Evolutionary conservation across 192 early-diverging fungal species (phyloP).

Genomic region (Allomyces arbusculus): DNA sequence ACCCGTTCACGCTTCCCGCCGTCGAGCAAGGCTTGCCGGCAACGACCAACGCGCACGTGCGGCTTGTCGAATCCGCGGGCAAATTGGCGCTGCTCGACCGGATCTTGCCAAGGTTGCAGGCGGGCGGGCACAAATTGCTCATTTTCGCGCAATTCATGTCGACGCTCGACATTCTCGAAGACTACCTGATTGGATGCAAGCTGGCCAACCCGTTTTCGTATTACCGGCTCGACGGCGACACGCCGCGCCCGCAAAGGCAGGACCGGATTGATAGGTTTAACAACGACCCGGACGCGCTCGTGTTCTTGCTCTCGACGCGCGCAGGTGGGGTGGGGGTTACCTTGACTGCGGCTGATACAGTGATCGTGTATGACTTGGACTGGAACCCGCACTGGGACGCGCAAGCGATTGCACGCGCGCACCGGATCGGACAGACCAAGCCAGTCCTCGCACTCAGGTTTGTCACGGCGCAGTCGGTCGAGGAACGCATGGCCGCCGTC

Average conservation of each 20-base stretch:
- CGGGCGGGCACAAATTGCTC: slow-evolving; percentile 37
- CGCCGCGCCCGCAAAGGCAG: slow-evolving; percentile 24
- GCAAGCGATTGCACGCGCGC: slow-evolving; percentile 50
- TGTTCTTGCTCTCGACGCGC: slow-evolving; percentile 50
- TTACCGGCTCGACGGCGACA: slow-evolving; percentile 29
- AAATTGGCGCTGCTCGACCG: slow-evolving; percentile 42
- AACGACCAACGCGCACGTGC: slow-evolving; percentile 10
- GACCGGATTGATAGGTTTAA: slow-evolving; percentile 44
- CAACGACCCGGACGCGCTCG: slow-evolving; percentile 31
- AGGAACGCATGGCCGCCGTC: neutral
- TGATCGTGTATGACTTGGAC: slow-evolving; percentile 55
- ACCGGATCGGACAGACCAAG: slow-evolving; percentile 50
- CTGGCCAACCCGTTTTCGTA: neutral
- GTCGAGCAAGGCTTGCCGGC: slow-evolving; percentile 5
- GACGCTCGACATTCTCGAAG: slow-evolving; percentile 61
- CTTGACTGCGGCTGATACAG: slow-evolving; percentile 46
- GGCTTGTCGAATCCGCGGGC: slow-evolving; percentile 39
- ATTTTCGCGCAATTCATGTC: slow-evolving; percentile 76
- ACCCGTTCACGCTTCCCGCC: slow-evolving; percentile 42
- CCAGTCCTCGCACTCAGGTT: slow-evolving; percentile 18
- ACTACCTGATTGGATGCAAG: slow-evolving; percentile 28
- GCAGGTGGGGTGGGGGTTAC: slow-evolving; percentile 60
- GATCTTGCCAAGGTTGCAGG: slow-evolving; percentile 44
- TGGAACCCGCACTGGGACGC: slow-evolving; percentile 52
- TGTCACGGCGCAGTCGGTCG: neutral